Evolutionary conservation across 2,329 filamentous ascomycete genomes (phyloP).

Genomic region (Chaetoscypha palmicola): DNA sequence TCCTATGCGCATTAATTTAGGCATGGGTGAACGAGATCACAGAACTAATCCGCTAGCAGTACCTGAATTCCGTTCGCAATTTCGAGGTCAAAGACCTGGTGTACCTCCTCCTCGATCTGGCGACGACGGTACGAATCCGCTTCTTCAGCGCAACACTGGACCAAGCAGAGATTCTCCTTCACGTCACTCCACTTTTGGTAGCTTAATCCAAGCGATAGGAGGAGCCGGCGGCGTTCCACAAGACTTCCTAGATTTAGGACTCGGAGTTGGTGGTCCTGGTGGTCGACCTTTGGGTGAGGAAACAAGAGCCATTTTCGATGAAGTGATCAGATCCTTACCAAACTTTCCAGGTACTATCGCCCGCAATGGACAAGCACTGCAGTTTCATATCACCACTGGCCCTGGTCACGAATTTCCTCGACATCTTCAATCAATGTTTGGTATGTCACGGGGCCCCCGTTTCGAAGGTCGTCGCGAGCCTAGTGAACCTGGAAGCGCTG

Average conservation of each 20-base stretch:
- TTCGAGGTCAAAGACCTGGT: conserved; percentile 46
- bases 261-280: conserved; percentile 14
- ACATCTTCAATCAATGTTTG: conserved; percentile 42
- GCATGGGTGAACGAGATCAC: neutral
- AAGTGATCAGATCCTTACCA: conserved; percentile 30
- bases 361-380: conserved; percentile 46
- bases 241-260: conserved; percentile 29
- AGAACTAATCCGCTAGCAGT: conserved; percentile 31
- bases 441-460: conserved; percentile 23
- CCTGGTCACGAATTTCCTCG: conserved; percentile 42
- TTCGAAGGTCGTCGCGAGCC: conserved; percentile 21
- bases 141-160: conserved; percentile 60
- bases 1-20: neutral
- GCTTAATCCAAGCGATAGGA: conserved; percentile 41
- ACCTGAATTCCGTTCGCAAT: conserved; percentile 34
- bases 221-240: conserved; percentile 30
- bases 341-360: conserved; percentile 27
- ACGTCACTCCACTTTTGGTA: conserved; percentile 42
- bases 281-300: conserved; percentile 28
- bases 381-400: conserved; percentile 51
- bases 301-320: conserved; percentile 22
- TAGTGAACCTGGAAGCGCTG: conserved; percentile 28
- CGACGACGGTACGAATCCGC: conserved; percentile 81
- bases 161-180: conserved; percentile 40
- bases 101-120: conserved; percentile 43